phyloP scores from a whole-genome alignment of 768 basidiomycete species.

The Cytidiella melzeri region DNA sequence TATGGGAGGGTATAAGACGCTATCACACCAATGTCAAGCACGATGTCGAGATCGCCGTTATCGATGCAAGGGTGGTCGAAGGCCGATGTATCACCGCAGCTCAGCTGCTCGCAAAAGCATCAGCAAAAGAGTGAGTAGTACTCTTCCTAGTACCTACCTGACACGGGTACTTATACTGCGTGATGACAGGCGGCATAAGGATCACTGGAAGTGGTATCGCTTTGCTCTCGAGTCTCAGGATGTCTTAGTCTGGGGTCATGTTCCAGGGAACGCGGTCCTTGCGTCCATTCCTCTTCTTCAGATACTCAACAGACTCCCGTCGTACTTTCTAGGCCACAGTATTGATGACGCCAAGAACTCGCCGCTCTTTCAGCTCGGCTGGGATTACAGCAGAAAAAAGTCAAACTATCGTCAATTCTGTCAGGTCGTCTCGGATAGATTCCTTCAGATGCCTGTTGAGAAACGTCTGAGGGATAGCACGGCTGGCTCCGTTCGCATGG shows the following conservation, averaged over 20 bases:
- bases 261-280: slow-evolving; percentile 60
- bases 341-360: slow-evolving; percentile 26
- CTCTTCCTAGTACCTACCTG: neutral
- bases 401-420: slow-evolving; percentile 66
- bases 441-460: slow-evolving; percentile 49
- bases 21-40: slow-evolving; percentile 69
- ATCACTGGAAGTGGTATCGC: slow-evolving; percentile 74
- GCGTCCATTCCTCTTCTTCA: slow-evolving; percentile 64
- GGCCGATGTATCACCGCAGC: slow-evolving; percentile 58
- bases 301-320: slow-evolving; percentile 62
- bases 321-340: slow-evolving; percentile 51
- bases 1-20: slow-evolving; percentile 78
- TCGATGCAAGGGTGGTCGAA: slow-evolving; percentile 57
- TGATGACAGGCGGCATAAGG: slow-evolving; percentile 45
- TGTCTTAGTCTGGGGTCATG: slow-evolving; percentile 63
- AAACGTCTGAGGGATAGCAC: slow-evolving; percentile 61
- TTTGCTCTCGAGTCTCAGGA: slow-evolving; percentile 72
- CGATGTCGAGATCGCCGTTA: slow-evolving; percentile 72
- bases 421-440: slow-evolving; percentile 58
- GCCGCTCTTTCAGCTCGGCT: slow-evolving; percentile 32
- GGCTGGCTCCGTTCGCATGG: slow-evolving; percentile 59
- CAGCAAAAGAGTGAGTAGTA: slow-evolving; percentile 47
- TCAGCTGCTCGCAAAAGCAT: slow-evolving; percentile 49
- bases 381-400: slow-evolving; percentile 58
- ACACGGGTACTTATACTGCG: slow-evolving; percentile 11